Percentiles rank a stretch among this genome's conserved stretches.
Conservation (phyloP, 768 basidiomycete species). For the Suillus placidus region DNA sequence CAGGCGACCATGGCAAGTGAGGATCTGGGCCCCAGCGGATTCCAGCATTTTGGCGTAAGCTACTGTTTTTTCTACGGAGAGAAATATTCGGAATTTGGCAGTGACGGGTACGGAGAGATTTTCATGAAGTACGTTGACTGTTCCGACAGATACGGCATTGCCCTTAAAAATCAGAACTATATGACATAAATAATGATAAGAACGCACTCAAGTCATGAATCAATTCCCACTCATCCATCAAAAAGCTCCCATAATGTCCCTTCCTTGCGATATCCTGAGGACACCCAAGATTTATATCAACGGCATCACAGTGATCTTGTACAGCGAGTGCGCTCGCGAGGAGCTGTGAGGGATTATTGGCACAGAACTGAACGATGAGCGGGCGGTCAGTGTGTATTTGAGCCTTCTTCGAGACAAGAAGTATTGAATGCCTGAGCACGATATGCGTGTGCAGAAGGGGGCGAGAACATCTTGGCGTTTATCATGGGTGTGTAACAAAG, state of each 20-base stretch:
- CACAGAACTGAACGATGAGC: conserved; percentile 91
- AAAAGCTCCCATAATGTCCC: conserved; percentile 86
- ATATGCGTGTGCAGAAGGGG: conserved; percentile 50
- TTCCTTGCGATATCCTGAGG: conserved; percentile 93
- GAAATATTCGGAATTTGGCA: conserved; percentile 93
- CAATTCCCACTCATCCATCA: conserved; percentile 95
- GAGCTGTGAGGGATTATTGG: conserved; percentile 81
- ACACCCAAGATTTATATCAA: conserved; percentile 93
- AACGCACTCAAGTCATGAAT: conserved; percentile 76
- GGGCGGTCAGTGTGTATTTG: conserved; percentile 72
- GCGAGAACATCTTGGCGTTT: conserved; percentile 84
- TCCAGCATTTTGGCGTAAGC: conserved; percentile 97
- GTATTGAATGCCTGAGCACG: conserved; percentile 71
- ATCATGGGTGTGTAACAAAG: conserved; percentile 99
- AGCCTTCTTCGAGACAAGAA: conserved; percentile 80
- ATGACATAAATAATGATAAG: neutral
- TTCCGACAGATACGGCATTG: neutral
- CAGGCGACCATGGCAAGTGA: conserved; percentile 90
- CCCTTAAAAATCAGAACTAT: neutral
- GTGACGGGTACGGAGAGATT: conserved; percentile 92
- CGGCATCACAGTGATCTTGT: conserved; percentile 83
- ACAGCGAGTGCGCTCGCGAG: conserved; percentile 78
- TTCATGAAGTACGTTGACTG: conserved; percentile 84
- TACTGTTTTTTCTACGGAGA: conserved; percentile 82
- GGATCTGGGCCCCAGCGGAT: conserved; percentile 90